phyloP scores from a whole-genome alignment of 371 early-diverging fungal genomes.

The Gilbertella persicaria region DNA sequence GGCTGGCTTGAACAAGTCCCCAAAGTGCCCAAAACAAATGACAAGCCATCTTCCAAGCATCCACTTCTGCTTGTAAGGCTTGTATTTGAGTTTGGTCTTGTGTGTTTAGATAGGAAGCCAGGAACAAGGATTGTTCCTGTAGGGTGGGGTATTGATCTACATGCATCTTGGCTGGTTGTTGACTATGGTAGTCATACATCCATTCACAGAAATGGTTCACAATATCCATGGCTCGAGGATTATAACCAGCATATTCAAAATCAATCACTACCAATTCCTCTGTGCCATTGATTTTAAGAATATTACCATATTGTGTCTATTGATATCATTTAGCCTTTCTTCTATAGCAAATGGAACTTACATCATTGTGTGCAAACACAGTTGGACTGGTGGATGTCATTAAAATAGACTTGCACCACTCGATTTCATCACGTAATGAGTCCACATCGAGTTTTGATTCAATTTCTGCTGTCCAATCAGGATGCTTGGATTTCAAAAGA shows the following conservation, averaged over 20 bases:
- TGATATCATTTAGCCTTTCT: slow-evolving; percentile 1
- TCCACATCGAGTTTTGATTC: slow-evolving; percentile 44
- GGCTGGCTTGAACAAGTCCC: too few species aligned
- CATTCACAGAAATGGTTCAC: slow-evolving; percentile 93
- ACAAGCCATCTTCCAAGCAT: slow-evolving; percentile 60
- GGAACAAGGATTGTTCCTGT: slow-evolving; percentile 59
- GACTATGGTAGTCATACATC: slow-evolving; percentile 79
- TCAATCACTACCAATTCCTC: slow-evolving; percentile 52
- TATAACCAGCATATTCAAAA: slow-evolving; percentile 89
- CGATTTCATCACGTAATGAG: slow-evolving; percentile 49
- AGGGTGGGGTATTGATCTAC: slow-evolving; percentile 56
- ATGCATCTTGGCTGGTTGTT: slow-evolving; percentile 53
- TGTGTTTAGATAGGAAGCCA: slow-evolving; percentile 60
- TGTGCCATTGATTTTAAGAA: slow-evolving; percentile 30
- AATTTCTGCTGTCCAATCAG: slow-evolving; percentile 22
- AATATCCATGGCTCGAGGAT: slow-evolving; percentile 80
- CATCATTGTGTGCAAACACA: slow-evolving; percentile 87
- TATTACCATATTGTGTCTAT: slow-evolving; percentile 40
- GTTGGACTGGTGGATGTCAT: slow-evolving; percentile 50
- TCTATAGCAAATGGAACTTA: slow-evolving; percentile 35
- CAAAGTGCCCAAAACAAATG: slow-evolving; percentile 85
- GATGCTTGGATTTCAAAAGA: slow-evolving; percentile 17
- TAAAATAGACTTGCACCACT: slow-evolving; percentile 41
- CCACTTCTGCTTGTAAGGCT: slow-evolving; percentile 34
- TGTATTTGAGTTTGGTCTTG: slow-evolving; percentile 17